phyloP scores from a whole-genome alignment of 768 basidiomycete species.

The Amanita jacksonii region DNA sequence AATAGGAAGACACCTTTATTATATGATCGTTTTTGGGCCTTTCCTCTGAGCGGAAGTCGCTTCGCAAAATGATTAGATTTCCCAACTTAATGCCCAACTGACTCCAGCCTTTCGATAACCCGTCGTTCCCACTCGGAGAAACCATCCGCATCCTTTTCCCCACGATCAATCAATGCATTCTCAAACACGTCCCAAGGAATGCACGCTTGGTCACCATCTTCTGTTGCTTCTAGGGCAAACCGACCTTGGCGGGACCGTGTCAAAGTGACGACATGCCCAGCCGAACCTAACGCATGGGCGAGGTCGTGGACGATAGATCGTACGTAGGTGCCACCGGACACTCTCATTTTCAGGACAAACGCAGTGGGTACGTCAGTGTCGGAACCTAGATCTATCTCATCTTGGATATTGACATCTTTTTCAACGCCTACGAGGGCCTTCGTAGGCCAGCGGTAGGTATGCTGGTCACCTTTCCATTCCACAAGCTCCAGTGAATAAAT shows the following conservation, averaged over 20 bases:
- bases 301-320: constrained; percentile 94
- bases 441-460: constrained; percentile 68
- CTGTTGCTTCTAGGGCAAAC: constrained; percentile 44
- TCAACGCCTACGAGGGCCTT: constrained; percentile 51
- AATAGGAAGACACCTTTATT: too few species aligned
- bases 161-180: constrained; percentile 42
- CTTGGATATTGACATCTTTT: constrained; percentile 26
- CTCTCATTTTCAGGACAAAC: constrained; percentile 86
- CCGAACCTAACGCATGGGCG: constrained; percentile 71
- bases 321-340: constrained; percentile 95
- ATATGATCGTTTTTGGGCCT: too few species aligned
- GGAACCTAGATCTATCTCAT: constrained; percentile 25
- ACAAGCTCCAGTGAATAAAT: constrained; percentile 74
- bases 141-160: constrained; percentile 56
- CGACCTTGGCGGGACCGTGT: constrained; percentile 84
- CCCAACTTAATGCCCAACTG: constrained; percentile 28
- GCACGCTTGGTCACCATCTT: constrained; percentile 49
- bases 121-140: constrained; percentile 77
- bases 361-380: constrained; percentile 48
- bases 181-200: constrained; percentile 70
- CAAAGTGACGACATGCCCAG: constrained; percentile 89
- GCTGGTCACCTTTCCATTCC: constrained; percentile 71
- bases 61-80: too few species aligned
- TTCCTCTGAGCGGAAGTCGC: too few species aligned
- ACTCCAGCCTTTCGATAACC: constrained; percentile 57